Percentiles rank a stretch among this genome's conserved stretches.
Evolutionary conservation across 371 early-diverging fungal species (phyloP).

Genomic region (Paraphysoderma sedebokerense): DNA sequence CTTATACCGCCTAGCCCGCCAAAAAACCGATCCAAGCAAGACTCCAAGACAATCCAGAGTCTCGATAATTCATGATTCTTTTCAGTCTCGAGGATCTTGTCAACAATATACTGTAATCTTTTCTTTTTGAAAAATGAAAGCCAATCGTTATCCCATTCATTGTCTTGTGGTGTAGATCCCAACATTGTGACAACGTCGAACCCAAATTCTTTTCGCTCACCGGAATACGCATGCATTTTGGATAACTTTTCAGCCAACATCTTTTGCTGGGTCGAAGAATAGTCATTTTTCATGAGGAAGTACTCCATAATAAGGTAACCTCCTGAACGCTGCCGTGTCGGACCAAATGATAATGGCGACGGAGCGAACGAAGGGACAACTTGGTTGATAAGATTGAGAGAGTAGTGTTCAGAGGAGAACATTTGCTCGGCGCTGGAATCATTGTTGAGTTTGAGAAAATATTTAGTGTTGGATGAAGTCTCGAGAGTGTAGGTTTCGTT

Average conservation of each 20-base stretch:
- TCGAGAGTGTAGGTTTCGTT: constrained; percentile 1
- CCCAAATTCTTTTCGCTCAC: too few relatives aligned
- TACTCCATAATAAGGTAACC: constrained; percentile 9
- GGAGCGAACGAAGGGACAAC: constrained; percentile 7
- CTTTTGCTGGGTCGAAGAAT: too few relatives aligned
- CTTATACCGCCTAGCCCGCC: too few relatives aligned
- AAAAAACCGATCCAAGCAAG: too few relatives aligned
- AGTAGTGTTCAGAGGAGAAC: constrained; percentile 8
- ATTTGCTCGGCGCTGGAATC: constrained; percentile 2
- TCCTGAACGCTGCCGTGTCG: constrained; percentile 6
- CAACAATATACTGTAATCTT: too few relatives aligned
- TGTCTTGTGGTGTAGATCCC: constrained; percentile 15
- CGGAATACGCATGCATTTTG: too few relatives aligned
- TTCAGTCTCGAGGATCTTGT: too few relatives aligned
- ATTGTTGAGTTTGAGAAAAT: constrained; percentile 9
- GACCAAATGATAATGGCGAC: constrained; percentile 4
- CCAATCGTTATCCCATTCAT: constrained; percentile 12
- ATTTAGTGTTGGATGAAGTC: neutral
- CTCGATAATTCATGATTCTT: too few relatives aligned
- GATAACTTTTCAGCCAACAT: constrained; percentile 11
- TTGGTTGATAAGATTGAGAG: constrained; percentile 6
- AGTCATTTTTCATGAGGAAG: too few relatives aligned
- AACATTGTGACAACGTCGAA: constrained; percentile 10
- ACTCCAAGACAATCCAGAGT: too few relatives aligned
- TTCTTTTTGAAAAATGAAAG: constrained; percentile 11